phyloP scores from a whole-genome alignment of 306 rosid genomes.

The Gleditsia sinensis region DNA sequence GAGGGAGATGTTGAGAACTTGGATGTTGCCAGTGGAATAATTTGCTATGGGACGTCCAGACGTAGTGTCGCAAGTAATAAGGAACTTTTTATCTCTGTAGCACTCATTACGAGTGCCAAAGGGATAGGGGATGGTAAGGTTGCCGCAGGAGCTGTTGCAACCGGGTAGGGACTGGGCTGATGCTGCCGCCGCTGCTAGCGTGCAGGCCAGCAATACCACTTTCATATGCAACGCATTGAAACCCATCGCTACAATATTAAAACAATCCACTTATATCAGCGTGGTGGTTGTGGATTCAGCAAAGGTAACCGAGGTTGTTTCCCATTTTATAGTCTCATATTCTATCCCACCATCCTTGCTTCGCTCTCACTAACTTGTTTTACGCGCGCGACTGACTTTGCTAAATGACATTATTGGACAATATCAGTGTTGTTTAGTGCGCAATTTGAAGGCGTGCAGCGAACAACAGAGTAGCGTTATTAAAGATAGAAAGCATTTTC shows the following conservation, averaged over 20 bases:
- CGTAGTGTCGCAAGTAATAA: background rate
- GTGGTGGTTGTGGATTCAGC: too few species aligned
- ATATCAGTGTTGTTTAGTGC: too few species aligned
- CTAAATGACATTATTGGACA: too few species aligned
- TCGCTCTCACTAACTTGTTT: too few species aligned
- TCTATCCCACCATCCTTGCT: too few species aligned
- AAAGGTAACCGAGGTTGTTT: too few species aligned
- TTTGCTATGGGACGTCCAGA: background rate
- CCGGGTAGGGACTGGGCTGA: background rate
- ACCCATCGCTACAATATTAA: background rate
- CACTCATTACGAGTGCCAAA: conserved; percentile 5
- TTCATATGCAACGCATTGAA: background rate
- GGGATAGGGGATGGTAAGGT: conserved; percentile 7
- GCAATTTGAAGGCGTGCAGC: too few species aligned
- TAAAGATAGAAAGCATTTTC: too few species aligned
- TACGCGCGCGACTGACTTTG: too few species aligned
- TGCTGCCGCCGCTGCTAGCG: background rate
- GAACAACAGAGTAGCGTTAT: too few species aligned
- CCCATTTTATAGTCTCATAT: too few species aligned
- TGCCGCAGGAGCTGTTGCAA: background rate
- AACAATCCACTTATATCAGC: too few species aligned
- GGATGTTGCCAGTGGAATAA: rapidly evolving
- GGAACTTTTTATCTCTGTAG: background rate
- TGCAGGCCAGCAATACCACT: background rate
- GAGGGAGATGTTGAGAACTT: background rate